Percentiles rank a stretch among this genome's conserved stretches.
phyloP scores from a whole-genome alignment of 2,329 filamentous ascomycete species.

The Eutypa lata region DNA sequence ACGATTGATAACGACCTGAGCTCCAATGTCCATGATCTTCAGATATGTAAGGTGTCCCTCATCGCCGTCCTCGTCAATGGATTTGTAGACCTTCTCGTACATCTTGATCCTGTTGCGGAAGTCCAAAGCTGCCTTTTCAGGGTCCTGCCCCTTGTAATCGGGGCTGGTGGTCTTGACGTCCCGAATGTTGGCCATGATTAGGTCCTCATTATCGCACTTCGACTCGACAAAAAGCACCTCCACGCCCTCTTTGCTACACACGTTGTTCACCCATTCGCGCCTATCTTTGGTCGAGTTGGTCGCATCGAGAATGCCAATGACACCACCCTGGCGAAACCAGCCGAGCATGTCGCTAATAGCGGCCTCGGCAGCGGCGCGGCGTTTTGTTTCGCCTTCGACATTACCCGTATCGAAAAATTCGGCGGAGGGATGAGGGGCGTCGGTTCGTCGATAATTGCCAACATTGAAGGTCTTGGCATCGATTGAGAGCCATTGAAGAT shows the following conservation, averaged over 20 bases:
- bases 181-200: conserved; percentile 97
- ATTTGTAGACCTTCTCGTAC: conserved; percentile 96
- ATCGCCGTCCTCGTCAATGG: conserved; percentile 75
- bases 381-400: conserved; percentile 82
- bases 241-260: conserved; percentile 70
- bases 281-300: conserved; percentile 93
- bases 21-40: conserved; percentile 95
- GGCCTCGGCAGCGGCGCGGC: conserved; percentile 84
- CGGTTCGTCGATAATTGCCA: conserved; percentile 86
- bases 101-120: conserved; percentile 93
- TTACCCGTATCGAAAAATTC: conserved; percentile 96
- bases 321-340: conserved; percentile 80
- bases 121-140: conserved; percentile 83
- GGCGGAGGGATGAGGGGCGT: conserved; percentile 84
- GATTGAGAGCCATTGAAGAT: conserved; percentile 95
- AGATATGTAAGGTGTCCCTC: conserved; percentile 89
- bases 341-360: conserved; percentile 90
- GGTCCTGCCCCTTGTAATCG: conserved; percentile 92
- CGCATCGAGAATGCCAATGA: conserved; percentile 91
- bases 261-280: conserved; percentile 85
- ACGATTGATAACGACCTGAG: conserved; percentile 95
- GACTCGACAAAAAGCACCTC: conserved; percentile 96
- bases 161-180: conserved; percentile 97
- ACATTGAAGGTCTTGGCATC: conserved; percentile 95
- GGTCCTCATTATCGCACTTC: conserved; percentile 90